Evolutionary conservation across 257 asterid genomes (phyloP).

Genomic region (Primulina tabacum): DNA sequence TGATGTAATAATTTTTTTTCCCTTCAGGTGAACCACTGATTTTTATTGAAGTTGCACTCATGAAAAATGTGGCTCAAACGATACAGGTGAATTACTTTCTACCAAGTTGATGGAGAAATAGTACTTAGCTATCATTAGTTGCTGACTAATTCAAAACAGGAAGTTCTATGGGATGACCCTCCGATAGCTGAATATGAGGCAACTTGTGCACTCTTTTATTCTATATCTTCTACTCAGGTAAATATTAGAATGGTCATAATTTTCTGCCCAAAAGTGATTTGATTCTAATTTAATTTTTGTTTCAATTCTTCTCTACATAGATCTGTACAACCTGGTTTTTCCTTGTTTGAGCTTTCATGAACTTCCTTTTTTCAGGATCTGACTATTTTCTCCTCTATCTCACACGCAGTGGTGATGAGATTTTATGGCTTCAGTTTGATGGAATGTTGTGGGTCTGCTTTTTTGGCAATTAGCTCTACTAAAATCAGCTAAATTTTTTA

Average conservation of each 20-base stretch:
- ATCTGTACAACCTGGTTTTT: neutral
- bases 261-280: constrained; percentile 8
- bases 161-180: constrained; percentile 93
- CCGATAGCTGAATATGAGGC: constrained; percentile 86
- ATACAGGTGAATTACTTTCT: constrained; percentile 60
- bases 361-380: neutral
- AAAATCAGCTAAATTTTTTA: neutral
- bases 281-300: constrained; percentile 4
- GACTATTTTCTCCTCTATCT: neutral
- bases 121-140: constrained; percentile 19
- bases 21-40: constrained; percentile 90
- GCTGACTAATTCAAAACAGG: constrained; percentile 44
- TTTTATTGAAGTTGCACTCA: constrained; percentile 92
- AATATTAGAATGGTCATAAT: constrained; percentile 3
- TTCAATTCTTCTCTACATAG: constrained; percentile 1
- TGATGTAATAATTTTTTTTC: constrained; percentile 18
- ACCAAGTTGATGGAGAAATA: constrained; percentile 8
- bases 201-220: constrained; percentile 87
- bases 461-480: neutral
- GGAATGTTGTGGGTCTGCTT: neutral
- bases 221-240: constrained; percentile 97
- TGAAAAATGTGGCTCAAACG: constrained; percentile 75
- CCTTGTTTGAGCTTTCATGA: neutral
- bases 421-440: neutral
- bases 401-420: neutral